Base-by-base conservation (phyloP, 2,329 filamentous ascomycete genomes). In the Acrocalymma vagum region DNA sequence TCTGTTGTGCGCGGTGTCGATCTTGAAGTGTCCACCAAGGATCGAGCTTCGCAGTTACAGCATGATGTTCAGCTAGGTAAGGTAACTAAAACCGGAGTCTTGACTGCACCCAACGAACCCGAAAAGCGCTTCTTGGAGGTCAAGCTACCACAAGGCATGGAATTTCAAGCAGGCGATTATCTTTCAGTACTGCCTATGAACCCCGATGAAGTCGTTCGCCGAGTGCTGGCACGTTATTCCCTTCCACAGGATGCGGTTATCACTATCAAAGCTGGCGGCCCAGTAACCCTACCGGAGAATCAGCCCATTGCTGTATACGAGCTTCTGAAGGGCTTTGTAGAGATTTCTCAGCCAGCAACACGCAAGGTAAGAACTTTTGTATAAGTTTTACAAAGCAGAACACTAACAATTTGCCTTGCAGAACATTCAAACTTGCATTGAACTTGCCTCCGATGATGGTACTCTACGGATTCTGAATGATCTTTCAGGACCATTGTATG, bases 91-190 rank as follows among this genome's bases (percentile, higher is more conserved):
- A n/a, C n/a, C n/a, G n/a, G n/a, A n/a, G n/a, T n/a, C n/a, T n/a
- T n/a, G n/a, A n/a, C n/a, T n/a, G n/a, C n/a, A n/a, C n/a, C n/a
- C n/a, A n/a, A n/a, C n/a, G n/a, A n/a, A n/a, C n/a, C n/a, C n/a
- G n/a, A n/a, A n/a, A n/a, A n/a, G n/a, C n/a, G n/a, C n/a, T n/a
- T n/a, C n/a, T 25, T 61, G 10, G 53, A 55, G 28, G 33, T 61
- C 23, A 15, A 50, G 22, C 42, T 61, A 15, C 71, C 71, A 4
- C 50, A 56, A 9, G 63, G 54, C 5, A 61, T 81, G 72, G 76
- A 75, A 0, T 91, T 90, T 67, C 74, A 78, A 28, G 78, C 84
- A 2, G 88, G 87, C 11, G 88, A 92, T 60, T 91, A 92, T 61
- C 76, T 91, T 1, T 84, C 85, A 0, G 73, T 90, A 3, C 73